Evolutionary conservation across 73 alveolate genomes (phyloP), one percentile per base, ranked within the genome.

Genomic region (Stentor coeruleus): DNA sequence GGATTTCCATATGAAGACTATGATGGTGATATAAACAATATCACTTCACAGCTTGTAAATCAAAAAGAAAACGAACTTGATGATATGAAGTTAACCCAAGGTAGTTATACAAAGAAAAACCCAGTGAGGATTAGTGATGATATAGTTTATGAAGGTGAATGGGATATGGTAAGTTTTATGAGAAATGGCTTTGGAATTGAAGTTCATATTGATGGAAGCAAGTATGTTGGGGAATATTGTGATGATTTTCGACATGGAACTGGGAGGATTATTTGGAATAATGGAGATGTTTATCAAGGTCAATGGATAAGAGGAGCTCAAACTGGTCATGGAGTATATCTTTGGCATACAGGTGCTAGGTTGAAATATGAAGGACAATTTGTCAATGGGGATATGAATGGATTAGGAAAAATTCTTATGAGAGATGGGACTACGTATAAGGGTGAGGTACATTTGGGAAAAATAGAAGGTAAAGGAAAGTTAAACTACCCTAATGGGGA

Each of bases 391-490:
- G 66, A 49, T 49, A 49, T 49, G 66, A 49, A 20, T 20, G 66
- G 66, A 6, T 11, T 11, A 20, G 66, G 28, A 6, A 20, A 11
- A 11, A 20, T 49, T 20, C 20, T 49, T 20, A 49, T 49, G 66
- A 49, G 66, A 20, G 66, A 49, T 49, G 66, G 66, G 66, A 20
- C 66, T 6, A 20, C 20, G 6, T 49, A 49, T 49, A 49, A 49
- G 66, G 66, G 66, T 20, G 66, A 49, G 66, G 66, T 49, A 6
- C 66, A 49, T 49, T 20, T 49, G 6, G 66, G 66, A 49, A 90
- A 81, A 89, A 77, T 90, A 82, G 85, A 77, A 82, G 77, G 97
- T 91, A 4, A 95, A 93, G 40, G 89, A 66, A 38, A 39, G 38
- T 82, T 90, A 3, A 66, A 59, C 38, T 76, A 82, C 81, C 81